A percentile compares a stretch with the other conserved stretches of the same genome.
These are phyloP conservation scores for Kalaharituber pfeilii DNA, from an alignment of 2,329 filamentous ascomycete genomes.

Conservation along the genomic window DNA sequence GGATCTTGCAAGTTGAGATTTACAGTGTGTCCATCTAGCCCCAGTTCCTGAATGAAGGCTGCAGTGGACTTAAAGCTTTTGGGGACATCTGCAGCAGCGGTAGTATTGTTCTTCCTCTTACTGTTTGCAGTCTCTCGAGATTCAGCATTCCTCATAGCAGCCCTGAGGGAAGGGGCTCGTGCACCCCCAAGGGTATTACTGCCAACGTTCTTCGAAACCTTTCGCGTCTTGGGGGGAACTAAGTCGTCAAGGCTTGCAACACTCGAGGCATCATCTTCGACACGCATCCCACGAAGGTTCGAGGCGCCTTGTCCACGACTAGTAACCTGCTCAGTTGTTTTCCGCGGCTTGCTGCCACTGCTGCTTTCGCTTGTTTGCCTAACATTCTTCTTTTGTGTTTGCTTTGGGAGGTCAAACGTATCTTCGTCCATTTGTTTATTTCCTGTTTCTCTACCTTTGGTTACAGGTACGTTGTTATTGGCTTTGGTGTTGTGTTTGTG, in stretches of 20 bases:
- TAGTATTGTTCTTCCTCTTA: not conserved
- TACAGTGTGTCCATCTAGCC: slow-evolving; percentile 14
- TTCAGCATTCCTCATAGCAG: not conserved
- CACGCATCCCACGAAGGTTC: not conserved
- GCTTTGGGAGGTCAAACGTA: not conserved
- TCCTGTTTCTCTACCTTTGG: not conserved
- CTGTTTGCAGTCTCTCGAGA: not conserved
- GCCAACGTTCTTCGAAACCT: not conserved
- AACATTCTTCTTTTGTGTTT: not conserved
- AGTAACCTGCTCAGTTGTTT: not conserved
- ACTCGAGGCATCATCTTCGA: not conserved
- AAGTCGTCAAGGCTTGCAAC: not conserved
- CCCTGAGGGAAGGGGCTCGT: not conserved
- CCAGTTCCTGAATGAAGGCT: slow-evolving; percentile 18
- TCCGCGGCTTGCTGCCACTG: not conserved
- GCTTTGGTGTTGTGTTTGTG: not conserved
- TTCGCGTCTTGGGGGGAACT: not conserved
- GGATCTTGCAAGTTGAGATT: slow-evolving; percentile 10
- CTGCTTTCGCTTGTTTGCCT: not conserved
- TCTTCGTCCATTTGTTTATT: not conserved
- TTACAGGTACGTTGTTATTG: not conserved
- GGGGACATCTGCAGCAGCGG: slow-evolving; percentile 7
- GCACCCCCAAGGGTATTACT: not conserved
- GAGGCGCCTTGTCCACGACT: not conserved
- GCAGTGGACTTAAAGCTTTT: slow-evolving; percentile 18